Evolutionary conservation across 2,329 filamentous ascomycete genomes (phyloP), one percentile per base, ranked within the genome.

Genomic region (Aspergillus quadrilineatus): DNA sequence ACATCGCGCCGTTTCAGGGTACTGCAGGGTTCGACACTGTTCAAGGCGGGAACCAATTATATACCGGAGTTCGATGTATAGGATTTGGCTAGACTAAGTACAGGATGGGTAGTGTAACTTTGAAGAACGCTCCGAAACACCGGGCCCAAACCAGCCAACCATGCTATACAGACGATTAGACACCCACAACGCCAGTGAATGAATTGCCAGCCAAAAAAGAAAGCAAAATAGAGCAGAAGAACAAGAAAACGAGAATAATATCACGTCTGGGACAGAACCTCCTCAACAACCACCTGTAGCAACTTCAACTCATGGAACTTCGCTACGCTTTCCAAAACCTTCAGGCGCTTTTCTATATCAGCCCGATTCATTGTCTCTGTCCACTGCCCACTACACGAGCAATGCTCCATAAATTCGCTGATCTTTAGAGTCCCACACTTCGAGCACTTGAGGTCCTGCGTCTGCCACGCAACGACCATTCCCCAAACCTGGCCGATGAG

Each of bases 371-470:
- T 80, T 17, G 86, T 90, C 62, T 85, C 85, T 15, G 81, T 82
- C 94, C 94, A 99, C 57, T 84, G 83, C 3, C 94, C 94, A 59
- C 90, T 90, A 78, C 94, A 99, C 9, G 87, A 89, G 75, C 95
- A 99, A 74, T 97, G 92, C 73, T 97, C 93, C 86, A 94, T 92
- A 66, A 97, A 95, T 68, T 97, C 93, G 71, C 96, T 97, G 41
- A 90, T 81, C 69, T 91, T 80, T 39, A 96, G 74, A 4, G 76
- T 67, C 42, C 73, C 73, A 65, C 84, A 87, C 64, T 90, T 90
- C 32, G 82, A 85, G 71, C 94, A 99, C 75, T 91, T 91, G 56
- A 97, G 75, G 72, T 99, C 94, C 76, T 97, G 93, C 34, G 88
- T 90, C 60, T 86, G 82, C 92, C 95, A 99, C 65, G 89, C 85